phyloP scores from a whole-genome alignment of 768 basidiomycete genomes.

The Suillus alpinus region DNA sequence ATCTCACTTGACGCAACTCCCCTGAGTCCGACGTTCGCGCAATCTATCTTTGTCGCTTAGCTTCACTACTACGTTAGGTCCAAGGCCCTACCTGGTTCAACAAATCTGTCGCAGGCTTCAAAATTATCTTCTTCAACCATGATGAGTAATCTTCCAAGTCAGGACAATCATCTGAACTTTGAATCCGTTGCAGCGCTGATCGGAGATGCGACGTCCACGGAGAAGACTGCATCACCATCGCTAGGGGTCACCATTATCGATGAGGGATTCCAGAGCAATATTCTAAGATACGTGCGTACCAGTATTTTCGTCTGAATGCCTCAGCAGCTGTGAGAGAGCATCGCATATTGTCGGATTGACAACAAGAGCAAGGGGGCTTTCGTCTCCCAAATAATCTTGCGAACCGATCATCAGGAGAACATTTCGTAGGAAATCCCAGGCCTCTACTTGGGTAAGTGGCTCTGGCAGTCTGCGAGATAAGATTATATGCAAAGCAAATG shows the following conservation, averaged over 20 bases:
- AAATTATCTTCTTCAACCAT: conserved; percentile 32
- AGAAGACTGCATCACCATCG: not conserved
- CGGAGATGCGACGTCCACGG: conserved; percentile 52
- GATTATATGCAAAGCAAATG: conserved; percentile 44
- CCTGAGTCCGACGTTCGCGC: not conserved
- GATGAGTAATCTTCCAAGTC: conserved; percentile 21
- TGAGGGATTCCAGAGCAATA: not conserved
- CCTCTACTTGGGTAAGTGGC: conserved; percentile 42
- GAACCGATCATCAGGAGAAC: conserved; percentile 46
- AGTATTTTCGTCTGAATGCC: conserved; percentile 17
- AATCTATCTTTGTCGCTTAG: not conserved
- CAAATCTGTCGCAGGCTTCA: conserved; percentile 20
- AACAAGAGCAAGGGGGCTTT: conserved; percentile 50
- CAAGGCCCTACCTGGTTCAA: conserved; percentile 25
- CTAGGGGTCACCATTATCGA: not conserved
- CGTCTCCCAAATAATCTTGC: conserved; percentile 42
- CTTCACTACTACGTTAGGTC: not conserved
- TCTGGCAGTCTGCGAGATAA: conserved; percentile 26
- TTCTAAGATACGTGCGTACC: conserved; percentile 21
- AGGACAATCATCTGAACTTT: conserved; percentile 10
- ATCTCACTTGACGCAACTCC: not conserved
- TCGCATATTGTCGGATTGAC: conserved; percentile 48
- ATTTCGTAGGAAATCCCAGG: conserved; percentile 46
- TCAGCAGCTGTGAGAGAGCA: conserved; percentile 42
- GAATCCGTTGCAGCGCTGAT: conserved; percentile 35